Conservation (phyloP, 1,284 basidiomycete genomes). For the Ceratobasidium sp. region DNA sequence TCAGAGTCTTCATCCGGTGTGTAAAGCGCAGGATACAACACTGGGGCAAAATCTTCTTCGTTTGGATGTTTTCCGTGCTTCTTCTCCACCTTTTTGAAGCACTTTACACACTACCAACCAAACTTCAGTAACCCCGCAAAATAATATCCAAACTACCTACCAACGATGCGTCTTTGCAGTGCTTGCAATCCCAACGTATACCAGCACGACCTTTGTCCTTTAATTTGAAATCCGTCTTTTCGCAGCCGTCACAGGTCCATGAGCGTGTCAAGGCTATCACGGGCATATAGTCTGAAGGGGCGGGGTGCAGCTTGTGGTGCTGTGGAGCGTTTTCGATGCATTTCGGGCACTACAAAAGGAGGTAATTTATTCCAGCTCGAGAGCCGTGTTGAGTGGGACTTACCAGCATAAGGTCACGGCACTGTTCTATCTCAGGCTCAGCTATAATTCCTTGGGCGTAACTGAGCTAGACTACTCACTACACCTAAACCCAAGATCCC, state of each 20-base stretch:
- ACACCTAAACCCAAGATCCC: conserved; percentile 34
- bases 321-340: background rate
- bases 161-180: conserved; percentile 14
- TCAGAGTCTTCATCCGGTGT: background rate
- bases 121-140: background rate
- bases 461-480: background rate
- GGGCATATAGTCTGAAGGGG: conserved; percentile 1
- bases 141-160: background rate
- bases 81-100: conserved; percentile 36
- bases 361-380: background rate
- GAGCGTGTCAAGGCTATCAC: conserved; percentile 19
- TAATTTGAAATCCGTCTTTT: background rate
- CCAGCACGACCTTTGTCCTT: conserved; percentile 21
- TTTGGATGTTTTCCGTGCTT: conserved; percentile 29
- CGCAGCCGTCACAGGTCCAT: conserved; percentile 26
- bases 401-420: conserved; percentile 10
- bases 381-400: background rate
- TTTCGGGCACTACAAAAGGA: conserved; percentile 19
- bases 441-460: no score
- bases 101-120: conserved; percentile 19
- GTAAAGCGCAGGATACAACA: conserved; percentile 17
- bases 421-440: background rate
- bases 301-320: conserved; percentile 28
- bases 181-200: conserved; percentile 29
- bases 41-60: conserved; percentile 22